Percentiles rank a stretch among this genome's conserved stretches.
Evolutionary conservation across 768 basidiomycete species (phyloP).

Genomic region (Russula compacta): DNA sequence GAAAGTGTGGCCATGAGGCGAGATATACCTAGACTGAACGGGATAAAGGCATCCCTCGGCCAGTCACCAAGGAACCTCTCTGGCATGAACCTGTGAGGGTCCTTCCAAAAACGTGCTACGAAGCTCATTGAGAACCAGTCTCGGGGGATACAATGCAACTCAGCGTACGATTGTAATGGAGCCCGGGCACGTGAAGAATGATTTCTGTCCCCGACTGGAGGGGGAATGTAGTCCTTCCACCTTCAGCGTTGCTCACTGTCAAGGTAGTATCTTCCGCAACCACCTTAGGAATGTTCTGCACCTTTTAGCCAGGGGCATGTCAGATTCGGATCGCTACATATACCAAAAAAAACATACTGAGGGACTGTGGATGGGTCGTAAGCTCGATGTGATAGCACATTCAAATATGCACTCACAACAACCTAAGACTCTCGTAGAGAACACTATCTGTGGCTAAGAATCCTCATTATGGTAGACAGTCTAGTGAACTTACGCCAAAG

Average conservation of each 20-base stretch:
- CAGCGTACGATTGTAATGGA: slow-evolving; percentile 43
- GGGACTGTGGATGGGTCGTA: background rate
- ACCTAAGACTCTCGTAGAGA: slow-evolving; percentile 41
- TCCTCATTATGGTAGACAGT: background rate
- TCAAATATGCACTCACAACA: slow-evolving; percentile 26
- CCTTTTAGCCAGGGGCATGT: slow-evolving; percentile 29
- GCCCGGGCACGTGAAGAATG: slow-evolving; percentile 29
- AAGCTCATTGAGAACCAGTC: background rate
- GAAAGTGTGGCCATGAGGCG: background rate
- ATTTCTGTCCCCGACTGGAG: slow-evolving; percentile 37
- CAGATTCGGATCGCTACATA: background rate
- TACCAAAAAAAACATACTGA: background rate
- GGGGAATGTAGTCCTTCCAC: slow-evolving; percentile 33
- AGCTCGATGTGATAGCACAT: background rate
- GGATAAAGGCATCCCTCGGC: slow-evolving; percentile 28
- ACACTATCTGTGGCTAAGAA: slow-evolving; percentile 27
- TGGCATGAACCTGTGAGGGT: slow-evolving; percentile 39
- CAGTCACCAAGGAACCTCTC: slow-evolving; percentile 29
- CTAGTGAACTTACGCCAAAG: slow-evolving; percentile 15
- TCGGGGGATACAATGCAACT: no score
- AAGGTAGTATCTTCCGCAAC: slow-evolving; percentile 39
- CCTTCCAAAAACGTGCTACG: slow-evolving; percentile 48
- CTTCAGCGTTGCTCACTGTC: slow-evolving; percentile 28
- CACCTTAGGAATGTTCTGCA: slow-evolving; percentile 36
- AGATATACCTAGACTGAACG: slow-evolving; percentile 24